Evolutionary conservation across 1,284 basidiomycete genomes (phyloP).

Genomic region (Anthracocystis panici-leucophaei): DNA sequence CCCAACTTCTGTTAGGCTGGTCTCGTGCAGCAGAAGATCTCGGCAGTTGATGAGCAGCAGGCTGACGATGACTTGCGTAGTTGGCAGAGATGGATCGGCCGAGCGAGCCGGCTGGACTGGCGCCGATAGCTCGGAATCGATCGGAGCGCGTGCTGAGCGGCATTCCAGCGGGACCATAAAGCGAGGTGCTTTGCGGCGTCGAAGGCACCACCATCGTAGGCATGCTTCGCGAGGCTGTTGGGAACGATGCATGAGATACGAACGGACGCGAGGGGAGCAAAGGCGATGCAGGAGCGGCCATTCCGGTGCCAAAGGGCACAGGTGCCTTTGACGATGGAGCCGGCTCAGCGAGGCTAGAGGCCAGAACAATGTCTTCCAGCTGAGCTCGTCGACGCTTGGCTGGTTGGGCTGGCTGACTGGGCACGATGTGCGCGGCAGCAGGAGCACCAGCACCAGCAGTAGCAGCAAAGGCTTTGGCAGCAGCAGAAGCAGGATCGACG

Average conservation of each 20-base stretch:
- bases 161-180: slow-evolving; percentile 9
- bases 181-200: slow-evolving; percentile 22
- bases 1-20: slow-evolving; percentile 18
- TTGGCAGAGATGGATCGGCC: slow-evolving; percentile 41
- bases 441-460: not conserved
- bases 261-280: slow-evolving; percentile 44
- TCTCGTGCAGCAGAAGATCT: slow-evolving; percentile 12
- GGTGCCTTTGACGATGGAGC: slow-evolving; percentile 1
- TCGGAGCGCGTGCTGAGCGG: slow-evolving; percentile 46
- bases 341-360: slow-evolving; percentile 13
- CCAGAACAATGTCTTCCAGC: slow-evolving; percentile 21
- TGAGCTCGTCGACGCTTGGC: slow-evolving; percentile 27
- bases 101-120: slow-evolving; percentile 28
- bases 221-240: slow-evolving; percentile 24
- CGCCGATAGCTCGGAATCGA: slow-evolving; percentile 34
- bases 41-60: slow-evolving; percentile 12
- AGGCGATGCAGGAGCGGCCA: slow-evolving; percentile 14
- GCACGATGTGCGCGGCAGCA: not conserved
- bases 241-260: slow-evolving; percentile 28
- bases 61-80: slow-evolving; percentile 18
- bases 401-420: slow-evolving; percentile 2
- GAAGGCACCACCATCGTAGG: slow-evolving; percentile 28
- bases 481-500: slow-evolving; percentile 14
- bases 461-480: slow-evolving; percentile 3
- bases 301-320: not conserved